Evolutionary conservation across 768 basidiomycete species (phyloP).

Genomic region (Neoboletus magnificus): DNA sequence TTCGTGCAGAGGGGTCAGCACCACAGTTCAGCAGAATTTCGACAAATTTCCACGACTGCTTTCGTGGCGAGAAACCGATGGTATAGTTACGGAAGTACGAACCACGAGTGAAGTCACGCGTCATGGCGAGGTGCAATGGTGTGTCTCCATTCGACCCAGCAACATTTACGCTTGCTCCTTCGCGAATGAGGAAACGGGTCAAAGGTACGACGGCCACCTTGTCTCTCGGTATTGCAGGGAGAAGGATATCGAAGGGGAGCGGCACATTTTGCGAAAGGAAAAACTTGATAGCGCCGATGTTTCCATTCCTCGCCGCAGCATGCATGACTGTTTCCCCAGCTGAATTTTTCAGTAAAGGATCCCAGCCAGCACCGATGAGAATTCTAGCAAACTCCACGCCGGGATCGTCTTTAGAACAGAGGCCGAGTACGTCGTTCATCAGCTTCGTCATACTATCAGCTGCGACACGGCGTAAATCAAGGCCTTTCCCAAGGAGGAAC

Average conservation of each 20-base stretch:
- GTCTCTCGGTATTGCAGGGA: not conserved
- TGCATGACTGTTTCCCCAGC: not conserved
- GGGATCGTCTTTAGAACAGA: rapidly evolving
- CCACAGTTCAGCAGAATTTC: not conserved
- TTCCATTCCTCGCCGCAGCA: not conserved
- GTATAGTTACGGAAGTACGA: too few relatives aligned
- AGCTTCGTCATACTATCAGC: not conserved
- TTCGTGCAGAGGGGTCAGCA: not conserved
- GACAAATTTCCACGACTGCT: not conserved
- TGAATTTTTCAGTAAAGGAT: not conserved
- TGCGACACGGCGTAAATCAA: not conserved
- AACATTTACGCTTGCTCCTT: not conserved
- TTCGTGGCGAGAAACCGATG: too few relatives aligned
- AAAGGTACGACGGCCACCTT: not conserved
- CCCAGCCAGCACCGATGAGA: not conserved
- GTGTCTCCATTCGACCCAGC: not conserved
- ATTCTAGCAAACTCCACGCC: not conserved
- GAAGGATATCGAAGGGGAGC: not conserved
- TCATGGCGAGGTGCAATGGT: not conserved
- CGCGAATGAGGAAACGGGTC: not conserved
- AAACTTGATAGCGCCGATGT: not conserved
- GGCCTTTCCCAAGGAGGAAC: not conserved
- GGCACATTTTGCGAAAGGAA: not conserved
- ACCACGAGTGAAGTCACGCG: too few relatives aligned
- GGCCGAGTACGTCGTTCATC: not conserved